Base-by-base conservation (phyloP, 768 basidiomycete genomes). In the Phlegmacium glaucopus region DNA sequence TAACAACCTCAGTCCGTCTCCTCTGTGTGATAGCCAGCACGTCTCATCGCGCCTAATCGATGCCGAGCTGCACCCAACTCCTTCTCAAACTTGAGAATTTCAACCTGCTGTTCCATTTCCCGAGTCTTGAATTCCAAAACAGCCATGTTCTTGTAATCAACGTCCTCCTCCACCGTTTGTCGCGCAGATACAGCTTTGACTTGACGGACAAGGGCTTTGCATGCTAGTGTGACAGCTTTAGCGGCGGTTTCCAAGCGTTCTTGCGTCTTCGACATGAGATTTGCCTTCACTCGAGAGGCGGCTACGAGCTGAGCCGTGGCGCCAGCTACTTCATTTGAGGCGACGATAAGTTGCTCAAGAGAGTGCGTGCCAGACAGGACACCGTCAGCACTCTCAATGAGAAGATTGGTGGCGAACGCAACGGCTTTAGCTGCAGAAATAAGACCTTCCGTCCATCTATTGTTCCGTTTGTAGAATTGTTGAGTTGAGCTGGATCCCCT, bases 41-140 rank as follows among this genome's bases (percentile, higher is more conserved):
- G 78, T 57, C 90, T 78, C 90, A 93, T 92, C 15, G 80, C 82
- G 25, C 90, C 90, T 47, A 93, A 68, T 52, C 79, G 78, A 64
- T 88, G 87, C 51, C 90, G 80, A 15, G 90, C 88, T 38, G 84
- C 94, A 16, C 89, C 89, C 30, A 99, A 73, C 0, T 97, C 94
- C 72, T 96, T 96, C 75, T 98, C 96, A 58, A 97, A 68, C 63
- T 87, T 94, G 56, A 99, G 73, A 56, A 99, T 96, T 65, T 95
- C 90, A n/a, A 98, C 96, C 68, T 97, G 94, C 61, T 95, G 93
- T 71, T 98, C 96, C 94, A 99, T 97, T 79, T 98, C 95, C 41
- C 86, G 79, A 61, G 82, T 88, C 78, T 97, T 97, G 81, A 94
- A 97, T 68, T 99, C 94, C 60, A 96, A 75, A 36, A 76, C 84